Evolutionary conservation across 495 filamentous ascomycete species (phyloP), one percentile per base, ranked within the genome.

Genomic region (Penicillium manginii): DNA sequence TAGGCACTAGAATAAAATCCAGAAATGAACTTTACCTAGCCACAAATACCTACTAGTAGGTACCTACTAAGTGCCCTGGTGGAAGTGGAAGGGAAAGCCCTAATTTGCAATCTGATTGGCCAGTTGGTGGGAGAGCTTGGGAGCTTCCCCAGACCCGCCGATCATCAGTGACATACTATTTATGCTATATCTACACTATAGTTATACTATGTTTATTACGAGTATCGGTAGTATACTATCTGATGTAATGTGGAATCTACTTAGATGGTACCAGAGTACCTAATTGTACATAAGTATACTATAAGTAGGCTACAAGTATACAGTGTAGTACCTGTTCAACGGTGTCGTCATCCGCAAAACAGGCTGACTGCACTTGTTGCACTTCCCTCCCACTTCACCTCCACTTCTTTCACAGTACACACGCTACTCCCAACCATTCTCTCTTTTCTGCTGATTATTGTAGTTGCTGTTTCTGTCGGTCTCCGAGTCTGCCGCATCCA

Each of bases 401-500:
- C 9, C 35, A 4, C 35, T 39, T 39, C 15, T 3, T 1, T n/a
- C n/a, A n/a, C n/a, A n/a, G n/a, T n/a, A n/a, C n/a, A n/a, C n/a
- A n/a, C n/a, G n/a, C n/a, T n/a, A n/a, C n/a, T n/a, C n/a, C n/a
- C n/a, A n/a, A n/a, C n/a, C n/a, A n/a, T n/a, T n/a, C n/a, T n/a
- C n/a, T n/a, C n/a, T n/a, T n/a, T n/a, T n/a, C n/a, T n/a, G n/a
- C n/a, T n/a, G n/a, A n/a, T n/a, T n/a, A n/a, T n/a, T n/a, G n/a
- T n/a, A n/a, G n/a, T n/a, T n/a, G n/a, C 35, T n/a, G 8, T 39
- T n/a, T 9, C 15, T 39, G 12, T 39, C 11, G 15, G 15, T 12
- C 35, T 39, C n/a, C n/a, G n/a, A n/a, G n/a, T n/a, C 35, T 39
- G 12, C 12, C 40, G 50, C 19, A 9, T 19, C 47, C 65, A 74